These are phyloP conservation scores for Globisporangium cystogenes DNA, from an alignment of 352 stramenopile species.

Conservation along the genomic window DNA sequence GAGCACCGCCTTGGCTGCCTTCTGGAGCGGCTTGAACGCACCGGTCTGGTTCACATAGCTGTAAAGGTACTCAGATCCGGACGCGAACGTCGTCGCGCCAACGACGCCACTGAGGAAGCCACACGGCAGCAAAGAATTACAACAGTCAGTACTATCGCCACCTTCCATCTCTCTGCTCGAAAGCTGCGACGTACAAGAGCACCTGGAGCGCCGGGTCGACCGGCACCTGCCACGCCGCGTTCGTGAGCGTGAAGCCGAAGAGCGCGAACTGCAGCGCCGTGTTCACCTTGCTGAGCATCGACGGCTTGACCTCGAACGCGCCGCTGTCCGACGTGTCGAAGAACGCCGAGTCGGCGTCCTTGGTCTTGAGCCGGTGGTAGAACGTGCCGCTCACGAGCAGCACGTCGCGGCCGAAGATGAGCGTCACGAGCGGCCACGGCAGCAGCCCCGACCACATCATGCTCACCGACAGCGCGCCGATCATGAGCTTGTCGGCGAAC, in stretches of 20 bases:
- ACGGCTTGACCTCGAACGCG: slow-evolving; percentile 68
- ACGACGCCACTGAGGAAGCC: slow-evolving; percentile 37
- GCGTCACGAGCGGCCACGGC: slow-evolving; percentile 46
- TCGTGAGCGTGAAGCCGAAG: slow-evolving; percentile 69
- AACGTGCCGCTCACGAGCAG: slow-evolving; percentile 75
- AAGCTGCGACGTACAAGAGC: slow-evolving; percentile 50
- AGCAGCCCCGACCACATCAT: slow-evolving; percentile 67
- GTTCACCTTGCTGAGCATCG: slow-evolving; percentile 74
- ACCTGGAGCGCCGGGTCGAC: slow-evolving; percentile 41
- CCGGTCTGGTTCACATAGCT: slow-evolving; percentile 69
- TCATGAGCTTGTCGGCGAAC: slow-evolving; percentile 77
- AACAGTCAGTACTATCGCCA: neutral
- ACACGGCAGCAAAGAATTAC: neutral
- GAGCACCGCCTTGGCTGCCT: slow-evolving; percentile 12
- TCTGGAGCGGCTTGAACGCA: slow-evolving; percentile 52
- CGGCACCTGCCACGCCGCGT: slow-evolving; percentile 68
- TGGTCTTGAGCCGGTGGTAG: slow-evolving; percentile 72
- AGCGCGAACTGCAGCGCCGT: slow-evolving; percentile 72
- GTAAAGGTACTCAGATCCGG: slow-evolving; percentile 70
- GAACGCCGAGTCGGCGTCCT: slow-evolving; percentile 57
- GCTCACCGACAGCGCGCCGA: slow-evolving; percentile 69
- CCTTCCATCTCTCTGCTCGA: neutral
- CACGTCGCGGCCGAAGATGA: slow-evolving; percentile 72
- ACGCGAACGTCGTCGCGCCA: slow-evolving; percentile 69
- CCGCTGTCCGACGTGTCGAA: slow-evolving; percentile 73